Base-by-base conservation (phyloP, 2,329 filamentous ascomycete species). In the Thelonectria rubi region DNA sequence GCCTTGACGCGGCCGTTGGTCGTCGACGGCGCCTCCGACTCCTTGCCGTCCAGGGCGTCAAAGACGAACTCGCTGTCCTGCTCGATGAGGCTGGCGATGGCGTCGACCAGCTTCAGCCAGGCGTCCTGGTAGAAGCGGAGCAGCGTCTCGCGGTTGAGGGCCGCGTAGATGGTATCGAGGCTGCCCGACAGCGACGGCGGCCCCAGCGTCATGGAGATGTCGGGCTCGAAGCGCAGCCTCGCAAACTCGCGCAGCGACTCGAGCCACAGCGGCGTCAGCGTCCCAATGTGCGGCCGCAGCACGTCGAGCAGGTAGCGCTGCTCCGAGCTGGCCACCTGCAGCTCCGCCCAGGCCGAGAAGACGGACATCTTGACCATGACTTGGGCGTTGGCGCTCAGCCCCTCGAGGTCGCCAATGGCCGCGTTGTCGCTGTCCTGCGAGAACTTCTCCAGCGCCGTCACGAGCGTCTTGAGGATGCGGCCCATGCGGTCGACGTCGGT, bases 401-500 rank as follows among this genome's bases (percentile, higher is more conserved):
- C 93, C 77, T 92, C 93, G 6, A 99, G 83, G 68, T 99, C 96
- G 15, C 95, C 95, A 73, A 99, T 98, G 20, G 92, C 88, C 1
- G 91, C 92, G 45, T 90, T 91, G 70, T 96, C 91, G 1, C 86
- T 83, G 64, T 96, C 92, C 47, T 85, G 88, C 2, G 92, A 92
- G 72, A 98, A 97, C 76, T 94, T 97, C 72, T 98, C 94, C 1
- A 99, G 84, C 0, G 94, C 94, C 45, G 90, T 90, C 6, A 97
- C 92, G 2, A 99, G 84, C 1, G 97, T 91, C 79, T 97, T 98
- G 58, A 99, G 84, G 55, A 99, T 99, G 58, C 95, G 90, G 20
- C 95, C 95, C 95, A 99, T 99, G n/a, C 95, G 88, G 69, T 99
- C 96, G 9, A 98, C 88, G 76, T 98, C 95, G 0, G 93, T 97